phyloP scores from a whole-genome alignment of 306 rosid species.

The Citrullus colocynthis region DNA sequence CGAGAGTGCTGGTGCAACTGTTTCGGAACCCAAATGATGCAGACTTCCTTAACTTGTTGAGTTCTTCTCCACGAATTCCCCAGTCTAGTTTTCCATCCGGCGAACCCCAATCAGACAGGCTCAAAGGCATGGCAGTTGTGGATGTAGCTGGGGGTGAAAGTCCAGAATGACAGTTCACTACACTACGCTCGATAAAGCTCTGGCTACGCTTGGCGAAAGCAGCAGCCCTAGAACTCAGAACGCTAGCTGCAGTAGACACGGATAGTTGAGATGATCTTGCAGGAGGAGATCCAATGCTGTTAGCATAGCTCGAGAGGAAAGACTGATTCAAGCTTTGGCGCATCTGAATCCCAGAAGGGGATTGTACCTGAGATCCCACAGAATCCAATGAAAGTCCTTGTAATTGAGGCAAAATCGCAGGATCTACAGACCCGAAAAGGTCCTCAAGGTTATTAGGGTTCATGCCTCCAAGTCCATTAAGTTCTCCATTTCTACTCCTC shows the following conservation, averaged over 20 bases:
- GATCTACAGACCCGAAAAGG: conserved; percentile 35
- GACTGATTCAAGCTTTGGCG: conserved; percentile 40
- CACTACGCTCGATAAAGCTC: conserved; percentile 48
- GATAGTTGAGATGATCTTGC: conserved; percentile 29
- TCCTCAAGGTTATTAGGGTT: conserved; percentile 54
- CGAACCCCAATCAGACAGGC: conserved; percentile 52
- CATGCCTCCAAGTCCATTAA: conserved; percentile 34
- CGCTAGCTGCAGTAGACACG: conserved; percentile 21
- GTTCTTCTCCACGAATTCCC: conserved; percentile 48
- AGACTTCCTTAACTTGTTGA: conserved; percentile 51
- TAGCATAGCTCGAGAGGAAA: conserved; percentile 31
- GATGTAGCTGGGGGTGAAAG: conserved; percentile 33
- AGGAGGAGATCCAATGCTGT: conserved; percentile 30
- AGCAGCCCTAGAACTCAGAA: conserved; percentile 34
- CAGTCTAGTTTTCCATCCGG: conserved; percentile 66
- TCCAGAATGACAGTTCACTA: conserved; percentile 25
- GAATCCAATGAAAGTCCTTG: conserved; percentile 49
- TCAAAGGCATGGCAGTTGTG: conserved; percentile 16
- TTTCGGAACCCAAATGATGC: conserved; percentile 50
- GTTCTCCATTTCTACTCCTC: conserved; percentile 27
- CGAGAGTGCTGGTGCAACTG: conserved; percentile 23
- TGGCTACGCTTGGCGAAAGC: conserved; percentile 58
- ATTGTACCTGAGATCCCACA: conserved; percentile 28
- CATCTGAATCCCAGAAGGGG: conserved; percentile 43
- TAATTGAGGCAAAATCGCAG: conserved; percentile 36